A percentile compares a stretch with the other conserved stretches of the same genome.
phyloP scores from a whole-genome alignment of 2,329 filamentous ascomycete genomes.

The Fusarium miscanthi region DNA sequence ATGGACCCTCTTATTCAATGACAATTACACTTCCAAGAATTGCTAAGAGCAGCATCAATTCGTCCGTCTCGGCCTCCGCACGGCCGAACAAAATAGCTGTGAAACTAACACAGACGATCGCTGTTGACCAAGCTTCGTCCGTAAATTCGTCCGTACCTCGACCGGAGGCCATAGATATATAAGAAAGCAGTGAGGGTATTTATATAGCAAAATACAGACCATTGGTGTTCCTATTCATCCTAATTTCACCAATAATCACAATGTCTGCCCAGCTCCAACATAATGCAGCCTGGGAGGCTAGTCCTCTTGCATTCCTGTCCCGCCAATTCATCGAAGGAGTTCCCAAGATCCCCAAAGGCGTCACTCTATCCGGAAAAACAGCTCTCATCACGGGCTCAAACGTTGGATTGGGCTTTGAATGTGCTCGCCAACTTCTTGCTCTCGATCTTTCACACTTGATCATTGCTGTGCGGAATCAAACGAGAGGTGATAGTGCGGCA shows the following conservation, averaged over 20 bases:
- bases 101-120: background rate
- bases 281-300: constrained; percentile 37
- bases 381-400: constrained; percentile 64
- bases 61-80: constrained; percentile 40
- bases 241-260: background rate
- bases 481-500: constrained; percentile 57
- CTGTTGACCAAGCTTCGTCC: constrained; percentile 1
- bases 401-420: constrained; percentile 60
- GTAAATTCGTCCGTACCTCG: constrained; percentile 22
- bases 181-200: background rate
- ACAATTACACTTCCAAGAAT: background rate
- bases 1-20: background rate
- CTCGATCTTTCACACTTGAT: constrained; percentile 57
- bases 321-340: constrained; percentile 42
- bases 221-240: background rate
- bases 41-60: background rate
- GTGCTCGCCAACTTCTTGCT: constrained; percentile 55
- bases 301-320: constrained; percentile 39
- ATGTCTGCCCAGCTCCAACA: constrained; percentile 40
- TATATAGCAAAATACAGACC: background rate
- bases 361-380: constrained; percentile 51
- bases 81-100: constrained; percentile 3
- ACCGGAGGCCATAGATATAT: constrained; percentile 24
- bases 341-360: constrained; percentile 36
- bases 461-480: constrained; percentile 57